Evolutionary conservation across 805 yeast genomes (phyloP).

Genomic region (Hemisphaericaspora nanyangensis): DNA sequence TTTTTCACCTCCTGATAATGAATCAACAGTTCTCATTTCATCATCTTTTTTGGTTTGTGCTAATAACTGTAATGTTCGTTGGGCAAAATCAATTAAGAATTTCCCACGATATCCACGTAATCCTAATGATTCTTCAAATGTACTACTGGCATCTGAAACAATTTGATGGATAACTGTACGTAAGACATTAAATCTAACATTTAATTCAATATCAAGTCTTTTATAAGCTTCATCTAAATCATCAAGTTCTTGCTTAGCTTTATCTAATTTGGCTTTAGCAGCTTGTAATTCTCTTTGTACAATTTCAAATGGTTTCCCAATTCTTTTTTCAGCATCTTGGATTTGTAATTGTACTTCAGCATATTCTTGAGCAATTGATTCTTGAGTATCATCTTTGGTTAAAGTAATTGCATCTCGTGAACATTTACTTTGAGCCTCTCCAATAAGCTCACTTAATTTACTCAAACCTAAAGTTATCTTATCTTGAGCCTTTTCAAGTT

Average conservation of each 20-base stretch:
- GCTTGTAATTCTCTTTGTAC: constrained; percentile 46
- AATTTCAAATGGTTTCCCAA: constrained; percentile 56
- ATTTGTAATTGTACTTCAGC: constrained; percentile 44
- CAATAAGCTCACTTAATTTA: constrained; percentile 14
- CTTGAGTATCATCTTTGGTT: constrained; percentile 38
- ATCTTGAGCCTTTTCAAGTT: constrained; percentile 19
- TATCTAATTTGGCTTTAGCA: constrained; percentile 40
- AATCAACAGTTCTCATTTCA: constrained; percentile 61
- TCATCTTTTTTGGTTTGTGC: constrained; percentile 61
- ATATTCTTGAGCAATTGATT: constrained; percentile 48
- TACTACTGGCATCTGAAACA: constrained; percentile 27
- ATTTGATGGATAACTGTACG: constrained; percentile 29
- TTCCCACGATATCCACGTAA: constrained; percentile 73
- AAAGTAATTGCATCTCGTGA: constrained; percentile 42
- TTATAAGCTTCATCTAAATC: constrained; percentile 27
- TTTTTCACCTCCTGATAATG: constrained; percentile 95
- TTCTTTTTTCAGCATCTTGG: constrained; percentile 46
- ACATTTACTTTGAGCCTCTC: constrained; percentile 40
- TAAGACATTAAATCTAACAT: constrained; percentile 28
- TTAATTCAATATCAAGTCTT: constrained; percentile 25
- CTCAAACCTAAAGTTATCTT: constrained; percentile 12
- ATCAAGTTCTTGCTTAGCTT: constrained; percentile 37
- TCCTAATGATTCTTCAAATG: constrained; percentile 57
- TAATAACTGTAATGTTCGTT: constrained; percentile 48
- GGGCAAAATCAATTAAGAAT: constrained; percentile 57